A percentile compares a stretch with the other conserved stretches of the same genome.
Evolutionary conservation across 129 eudicot species (phyloP).

Genomic region (Lactuca saligna): DNA sequence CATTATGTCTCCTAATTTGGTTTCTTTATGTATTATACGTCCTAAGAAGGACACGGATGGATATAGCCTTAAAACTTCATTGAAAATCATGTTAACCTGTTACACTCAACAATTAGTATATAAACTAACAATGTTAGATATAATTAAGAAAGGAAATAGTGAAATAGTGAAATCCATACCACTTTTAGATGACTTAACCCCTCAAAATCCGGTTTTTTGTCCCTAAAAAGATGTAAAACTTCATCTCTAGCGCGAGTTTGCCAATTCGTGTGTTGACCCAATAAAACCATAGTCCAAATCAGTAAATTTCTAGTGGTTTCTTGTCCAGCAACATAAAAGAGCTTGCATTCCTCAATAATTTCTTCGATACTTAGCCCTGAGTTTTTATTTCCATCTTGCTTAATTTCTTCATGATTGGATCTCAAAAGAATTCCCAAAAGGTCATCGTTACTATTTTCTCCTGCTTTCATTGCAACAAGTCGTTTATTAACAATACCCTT

Average conservation of each 20-base stretch:
- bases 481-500: constrained; percentile 12
- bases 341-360: constrained; percentile 30
- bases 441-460: neutral
- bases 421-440: constrained; percentile 22
- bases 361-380: constrained; percentile 13
- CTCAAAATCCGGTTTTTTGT: constrained; percentile 27
- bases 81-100: constrained; percentile 28
- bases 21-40: constrained; percentile 29
- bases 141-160: constrained; percentile 16
- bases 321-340: constrained; percentile 33
- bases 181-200: constrained; percentile 30
- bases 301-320: constrained; percentile 32
- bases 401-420: constrained; percentile 13
- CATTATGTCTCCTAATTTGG: constrained; percentile 23
- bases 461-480: constrained; percentile 3
- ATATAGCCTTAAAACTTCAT: constrained; percentile 34
- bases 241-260: constrained; percentile 35
- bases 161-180: constrained; percentile 25
- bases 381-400: neutral
- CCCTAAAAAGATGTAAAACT: constrained; percentile 22
- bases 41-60: neutral
- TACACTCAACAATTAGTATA: neutral
- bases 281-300: constrained; percentile 40
- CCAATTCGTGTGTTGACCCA: constrained; percentile 25
- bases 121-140: neutral